Base-by-base conservation (phyloP, 306 rosid species). In the Ziziphus jujuba region DNA sequence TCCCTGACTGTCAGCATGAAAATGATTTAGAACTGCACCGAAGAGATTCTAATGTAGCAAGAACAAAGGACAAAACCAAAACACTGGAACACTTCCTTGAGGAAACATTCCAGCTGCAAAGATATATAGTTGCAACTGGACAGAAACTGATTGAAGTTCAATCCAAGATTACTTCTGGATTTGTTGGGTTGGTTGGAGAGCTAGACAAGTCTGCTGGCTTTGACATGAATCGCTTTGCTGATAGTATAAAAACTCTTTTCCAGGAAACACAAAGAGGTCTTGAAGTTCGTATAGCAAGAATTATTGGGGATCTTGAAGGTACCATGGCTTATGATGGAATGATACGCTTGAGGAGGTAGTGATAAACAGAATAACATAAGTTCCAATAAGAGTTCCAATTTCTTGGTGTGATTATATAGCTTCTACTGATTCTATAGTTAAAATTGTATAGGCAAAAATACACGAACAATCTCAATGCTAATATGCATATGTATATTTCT, bases 261-360 rank as follows among this genome's bases (percentile, higher is more conserved):
- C 91, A 88, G 52, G 91, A 93, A 78, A 95, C 90, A 44, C 99
- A 93, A 68, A 90, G 89, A 81, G 99, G 99, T 53, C 82, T 93
- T 14, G 97, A 90, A 74, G 90, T 90, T 77, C 74, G 91, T 40
- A 90, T 95, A 31, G 80, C 92, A 14, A 79, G 91, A 84, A 82
- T 90, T 34, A 93, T 90, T 38, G 99, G 99, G 61, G 96, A 93
- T 69, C 92, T 93, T 73, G 97, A 85, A 63, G 97, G 97, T 47
- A 84, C 96, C 63, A 84, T 93, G 61, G 96, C 99, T 66, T 80
- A 96, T 73, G 97, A 93, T 72, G 97, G 97, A 58, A 93, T 93
- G 91, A 87, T 66, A 73, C 62, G 81, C 22, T 87, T 82, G 73
- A 86, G 87, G 65, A 90, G 97, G 70, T 83, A 76, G 67, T 25